Evolutionary conservation across 768 basidiomycete genomes (phyloP), one percentile per base, ranked within the genome.

Genomic region (Mycena venus): DNA sequence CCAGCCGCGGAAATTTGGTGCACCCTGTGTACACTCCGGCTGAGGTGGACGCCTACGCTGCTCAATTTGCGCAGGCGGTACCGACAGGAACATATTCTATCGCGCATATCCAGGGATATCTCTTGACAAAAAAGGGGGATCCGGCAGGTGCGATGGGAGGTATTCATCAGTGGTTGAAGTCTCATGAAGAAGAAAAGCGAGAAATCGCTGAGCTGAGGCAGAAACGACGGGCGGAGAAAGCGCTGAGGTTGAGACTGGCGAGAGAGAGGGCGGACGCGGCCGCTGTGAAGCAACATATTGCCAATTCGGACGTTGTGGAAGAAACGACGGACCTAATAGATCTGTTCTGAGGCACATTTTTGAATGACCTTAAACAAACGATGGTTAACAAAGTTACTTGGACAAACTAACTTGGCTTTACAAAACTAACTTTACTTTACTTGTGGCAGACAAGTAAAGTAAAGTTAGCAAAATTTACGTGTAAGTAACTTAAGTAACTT

Each of bases 101-200:
- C 6, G 84, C 86, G 4, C 82, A 85, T 55, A 79, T 88, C 1
- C 85, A 86, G 67, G 85, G 83, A 0, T 87, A 83, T 73, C 74
- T 87, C 51, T 76, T 88, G 27, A 72, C 68, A 31, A 63, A 70
- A 58, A 78, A 78, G 36, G 58, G 65, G 38, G 40, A 77, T 59
- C 78, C 78, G 23, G 60, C 21, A 0, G 75, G 58, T 17, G 70
- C 75, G 14, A 62, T 70, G 11, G 51, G 65, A n/a, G 73, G 68
- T 2, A 67, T 64, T 7, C 70, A 73, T 34, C 75, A 74, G 29
- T 85, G 84, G 81, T 70, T 85, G 23, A 75, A 76, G 58, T 62
- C 77, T 36, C 79, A 80, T 68, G 67, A 77, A 55, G 77, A 76
- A 66, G 77, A 80, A 73, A 72, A 64, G 55, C 65, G 61, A 0